Percentiles rank a stretch among this genome's conserved stretches.
Conservation (phyloP, 345 rosid genomes). For the Aquilaria yunnanensis region DNA sequence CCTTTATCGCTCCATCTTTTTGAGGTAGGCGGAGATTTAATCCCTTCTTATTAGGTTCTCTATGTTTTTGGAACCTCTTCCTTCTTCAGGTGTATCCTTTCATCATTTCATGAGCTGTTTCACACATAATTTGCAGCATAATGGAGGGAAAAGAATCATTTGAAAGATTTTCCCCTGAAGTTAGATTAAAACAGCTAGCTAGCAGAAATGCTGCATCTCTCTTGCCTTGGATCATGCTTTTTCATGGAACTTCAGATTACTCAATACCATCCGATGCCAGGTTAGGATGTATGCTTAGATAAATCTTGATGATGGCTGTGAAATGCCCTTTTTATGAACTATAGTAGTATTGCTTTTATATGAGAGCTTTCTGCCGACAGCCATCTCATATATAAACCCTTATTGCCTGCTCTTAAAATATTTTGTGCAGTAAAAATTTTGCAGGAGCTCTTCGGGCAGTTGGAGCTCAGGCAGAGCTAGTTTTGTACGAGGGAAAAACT, state of each 20-base stretch:
- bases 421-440: slow-evolving; percentile 51
- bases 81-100: slow-evolving; percentile 1
- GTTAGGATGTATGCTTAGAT: slow-evolving; percentile 32
- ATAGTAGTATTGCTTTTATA: background rate
- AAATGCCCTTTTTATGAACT: background rate
- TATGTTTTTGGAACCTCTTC: background rate
- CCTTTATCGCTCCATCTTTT: slow-evolving; percentile 72
- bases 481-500: slow-evolving; percentile 69
- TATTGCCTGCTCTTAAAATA: slow-evolving; percentile 9
- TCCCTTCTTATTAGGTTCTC: slow-evolving; percentile 4
- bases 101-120: background rate
- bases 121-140: slow-evolving; percentile 40
- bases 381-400: too few species aligned
- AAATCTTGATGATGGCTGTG: background rate
- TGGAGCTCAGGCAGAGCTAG: slow-evolving; percentile 54
- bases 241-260: slow-evolving; percentile 81
- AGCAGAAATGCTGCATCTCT: slow-evolving; percentile 47
- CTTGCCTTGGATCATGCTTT: slow-evolving; percentile 68
- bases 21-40: slow-evolving; percentile 38
- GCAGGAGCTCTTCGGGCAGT: slow-evolving; percentile 48
- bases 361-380: too few species aligned
- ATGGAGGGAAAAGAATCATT: slow-evolving; percentile 97
- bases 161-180: slow-evolving; percentile 70
- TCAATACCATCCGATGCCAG: slow-evolving; percentile 92
- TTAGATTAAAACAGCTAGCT: slow-evolving; percentile 51